These are phyloP conservation scores for Vanilla planifolia DNA, from an alignment of 106 monocot species.

Conservation along the genomic window DNA sequence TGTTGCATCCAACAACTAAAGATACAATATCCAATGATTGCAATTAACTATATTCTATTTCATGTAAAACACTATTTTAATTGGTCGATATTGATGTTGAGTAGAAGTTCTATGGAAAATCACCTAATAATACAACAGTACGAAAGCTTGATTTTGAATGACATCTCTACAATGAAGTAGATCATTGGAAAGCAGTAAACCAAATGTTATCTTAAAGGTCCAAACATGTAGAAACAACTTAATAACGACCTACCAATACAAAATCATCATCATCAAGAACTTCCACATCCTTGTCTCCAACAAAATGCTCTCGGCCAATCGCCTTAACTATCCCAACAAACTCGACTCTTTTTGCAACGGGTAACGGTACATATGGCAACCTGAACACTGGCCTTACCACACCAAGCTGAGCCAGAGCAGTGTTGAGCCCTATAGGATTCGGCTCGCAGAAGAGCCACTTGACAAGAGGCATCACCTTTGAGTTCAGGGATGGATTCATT, in stretches of 20 bases:
- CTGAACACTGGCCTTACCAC: conserved; percentile 68
- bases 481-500: conserved; percentile 41
- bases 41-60: too few relatives aligned
- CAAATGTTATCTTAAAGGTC: too few relatives aligned
- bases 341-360: conserved; percentile 47
- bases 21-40: too few relatives aligned
- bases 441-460: conserved; percentile 76
- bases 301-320: conserved; percentile 77
- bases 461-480: conserved; percentile 59
- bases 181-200: too few relatives aligned
- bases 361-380: conserved; percentile 78
- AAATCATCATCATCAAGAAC: conserved; percentile 84
- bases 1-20: too few relatives aligned
- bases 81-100: too few relatives aligned
- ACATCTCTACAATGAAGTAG: too few relatives aligned
- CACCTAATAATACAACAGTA: too few relatives aligned
- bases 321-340: conserved; percentile 72
- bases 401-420: conserved; percentile 82
- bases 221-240: too few relatives aligned
- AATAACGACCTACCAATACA: conserved; percentile 53
- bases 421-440: conserved; percentile 77
- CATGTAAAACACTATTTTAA: too few relatives aligned
- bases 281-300: conserved; percentile 56
- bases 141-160: too few relatives aligned
- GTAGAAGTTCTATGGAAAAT: too few relatives aligned